Base-by-base conservation (phyloP, 176 grass and related monocot genomes). In the Pontederia crassipes region DNA sequence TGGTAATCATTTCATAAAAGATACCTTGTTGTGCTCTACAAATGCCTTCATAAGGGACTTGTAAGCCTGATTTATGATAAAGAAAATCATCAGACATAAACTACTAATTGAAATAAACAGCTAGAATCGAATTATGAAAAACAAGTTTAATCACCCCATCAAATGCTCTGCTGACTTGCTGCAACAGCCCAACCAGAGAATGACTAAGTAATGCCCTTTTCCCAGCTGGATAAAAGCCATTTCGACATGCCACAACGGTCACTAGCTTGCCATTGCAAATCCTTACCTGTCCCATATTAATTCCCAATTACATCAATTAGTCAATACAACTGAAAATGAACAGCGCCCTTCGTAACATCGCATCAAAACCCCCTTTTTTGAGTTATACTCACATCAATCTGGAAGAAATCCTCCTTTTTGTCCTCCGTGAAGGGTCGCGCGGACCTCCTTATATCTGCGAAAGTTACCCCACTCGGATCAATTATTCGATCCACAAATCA, bases 21-120 rank as follows among this genome's bases (percentile, higher is more conserved):
- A 65, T 69, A 97, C 93, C 93, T 91, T 97, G 68, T 97, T 97
- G 68, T 97, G 93, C 76, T 97, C 87, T 8, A 97, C 20, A 59
- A 97, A 97, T 69, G 87, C 81, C 83, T 91, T 97, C 87, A 88
- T 88, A 65, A 97, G 84, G 64, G 93, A 55, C 59, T 83, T 97
- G 74, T 97, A 97, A 72, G 93, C 93, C 93, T 97, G 32, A 64
- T 66, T 76, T 46, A 75, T 62, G 48, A 26, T 61, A 72, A 55
- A 53, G n/a, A 20, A 1, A 47, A 5, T 45, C 17, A 55, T 52
- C 47, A 52, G 16, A 40, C 17, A 51, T 20, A 53, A 57, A 52
- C 50, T 28, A 55, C 53, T 9, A 24, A 49, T 45, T 73, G 15
- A 67, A 11, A 32, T 63, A 11, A 20, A 57, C 15, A 55, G 51